A percentile compares a stretch with the other conserved stretches of the same genome.
phyloP scores from a whole-genome alignment of 345 rosid species.

The Clausena lansium region DNA sequence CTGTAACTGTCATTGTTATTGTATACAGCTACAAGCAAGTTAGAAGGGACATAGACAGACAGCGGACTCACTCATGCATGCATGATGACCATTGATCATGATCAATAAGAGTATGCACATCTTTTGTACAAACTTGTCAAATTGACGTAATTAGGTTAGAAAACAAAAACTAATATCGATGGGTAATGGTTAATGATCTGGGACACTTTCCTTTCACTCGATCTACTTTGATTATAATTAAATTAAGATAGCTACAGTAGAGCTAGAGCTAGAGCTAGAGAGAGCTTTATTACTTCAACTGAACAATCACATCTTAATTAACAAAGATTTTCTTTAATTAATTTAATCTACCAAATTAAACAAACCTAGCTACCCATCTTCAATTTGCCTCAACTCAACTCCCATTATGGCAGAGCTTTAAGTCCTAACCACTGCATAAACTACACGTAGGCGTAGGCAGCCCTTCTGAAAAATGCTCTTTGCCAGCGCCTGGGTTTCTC shows the following conservation, averaged over 20 bases:
- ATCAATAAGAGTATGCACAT: background rate
- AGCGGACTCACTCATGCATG: background rate
- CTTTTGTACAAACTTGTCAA: constrained; percentile 16
- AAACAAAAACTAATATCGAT: background rate
- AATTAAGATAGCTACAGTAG: background rate
- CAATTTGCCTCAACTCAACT: background rate
- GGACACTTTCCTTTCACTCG: constrained; percentile 27
- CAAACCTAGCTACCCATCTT: background rate
- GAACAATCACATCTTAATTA: constrained; percentile 30
- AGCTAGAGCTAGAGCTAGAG: background rate
- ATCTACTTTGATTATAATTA: background rate
- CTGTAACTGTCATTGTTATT: background rate
- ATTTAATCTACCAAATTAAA: background rate
- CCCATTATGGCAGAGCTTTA: constrained; percentile 3
- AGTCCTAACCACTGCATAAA: constrained; percentile 21
- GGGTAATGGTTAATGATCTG: constrained; percentile 7
- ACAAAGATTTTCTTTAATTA: constrained; percentile 17
- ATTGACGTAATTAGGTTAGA: constrained; percentile 28
- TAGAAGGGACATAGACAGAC: background rate
- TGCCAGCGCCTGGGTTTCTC: background rate
- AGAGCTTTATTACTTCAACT: background rate
- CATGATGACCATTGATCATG: background rate
- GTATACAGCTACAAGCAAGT: background rate
- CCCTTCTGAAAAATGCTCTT: background rate
- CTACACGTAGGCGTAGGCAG: constrained; percentile 34